Evolutionary conservation across 2,329 filamentous ascomycete genomes (phyloP).

Genomic region (Microsporum canis): DNA sequence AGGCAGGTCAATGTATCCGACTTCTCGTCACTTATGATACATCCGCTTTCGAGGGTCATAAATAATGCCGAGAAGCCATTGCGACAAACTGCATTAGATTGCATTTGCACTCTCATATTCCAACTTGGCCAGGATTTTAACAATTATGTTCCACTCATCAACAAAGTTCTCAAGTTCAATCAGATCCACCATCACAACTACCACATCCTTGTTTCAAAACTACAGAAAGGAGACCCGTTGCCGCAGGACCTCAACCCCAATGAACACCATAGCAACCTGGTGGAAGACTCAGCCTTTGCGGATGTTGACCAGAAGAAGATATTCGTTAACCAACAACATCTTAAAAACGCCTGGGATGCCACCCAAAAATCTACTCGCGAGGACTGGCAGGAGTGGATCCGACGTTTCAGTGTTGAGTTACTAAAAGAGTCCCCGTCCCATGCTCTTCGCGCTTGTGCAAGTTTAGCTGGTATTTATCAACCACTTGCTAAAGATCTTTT

Average conservation of each 20-base stretch:
- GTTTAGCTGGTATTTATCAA: constrained; percentile 79
- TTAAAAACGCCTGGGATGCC: constrained; percentile 95
- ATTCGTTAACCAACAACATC: constrained; percentile 91
- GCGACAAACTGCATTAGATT: constrained; percentile 77
- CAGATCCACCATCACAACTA: constrained; percentile 86
- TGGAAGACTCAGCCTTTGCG: constrained; percentile 68
- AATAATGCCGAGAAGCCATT: constrained; percentile 60
- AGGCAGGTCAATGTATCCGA: constrained; percentile 95
- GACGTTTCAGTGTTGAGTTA: constrained; percentile 88
- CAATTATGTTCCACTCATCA: constrained; percentile 86
- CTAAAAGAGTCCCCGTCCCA: constrained; percentile 94
- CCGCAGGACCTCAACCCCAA: constrained; percentile 89
- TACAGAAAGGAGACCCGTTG: constrained; percentile 89
- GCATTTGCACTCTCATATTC: constrained; percentile 86
- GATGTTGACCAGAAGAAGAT: constrained; percentile 88
- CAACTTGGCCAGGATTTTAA: constrained; percentile 92
- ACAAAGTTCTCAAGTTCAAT: constrained; percentile 67
- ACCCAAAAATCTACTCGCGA: constrained; percentile 94
- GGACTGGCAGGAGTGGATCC: constrained; percentile 99
- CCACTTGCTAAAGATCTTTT: constrained; percentile 88
- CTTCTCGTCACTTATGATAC: constrained; percentile 91
- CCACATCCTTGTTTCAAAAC: constrained; percentile 77
- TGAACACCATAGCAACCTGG: constrained; percentile 62
- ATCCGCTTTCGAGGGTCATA: constrained; percentile 76
- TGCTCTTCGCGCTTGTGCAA: constrained; percentile 83